Base-by-base conservation (phyloP, 129 eudicot genomes). In the Pseudognaphalium luteoalbum region DNA sequence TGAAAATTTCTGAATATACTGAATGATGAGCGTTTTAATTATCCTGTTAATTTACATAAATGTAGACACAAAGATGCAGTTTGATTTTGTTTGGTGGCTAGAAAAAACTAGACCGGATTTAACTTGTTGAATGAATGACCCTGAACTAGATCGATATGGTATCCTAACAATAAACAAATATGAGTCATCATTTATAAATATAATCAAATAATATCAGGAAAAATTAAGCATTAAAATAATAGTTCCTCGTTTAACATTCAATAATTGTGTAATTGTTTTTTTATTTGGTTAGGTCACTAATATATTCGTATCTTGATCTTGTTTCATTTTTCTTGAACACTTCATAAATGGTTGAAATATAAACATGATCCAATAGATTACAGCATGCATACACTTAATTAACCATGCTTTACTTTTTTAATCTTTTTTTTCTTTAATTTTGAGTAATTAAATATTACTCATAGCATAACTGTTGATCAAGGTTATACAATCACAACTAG, bases 231-330 rank as follows among this genome's bases (percentile, higher is more conserved):
- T 34, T 34, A 50, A 30, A 66, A 66, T 64, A 80, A 80, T 68
- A 50, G 9, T 52, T 64, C 61, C 78, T 79, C 72, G 68, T 79
- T 52, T 72, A 66, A 68, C 70, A 73, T 66, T 52, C 70, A 73
- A 37, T 30, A 54, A 73, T 62, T 62, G 42, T 7, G 4, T 70
- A 17, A 69, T 61, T 70, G 10, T 35, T 62, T 61, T 20, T 58
- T 41, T 41, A 35, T n/a, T 16, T 34, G 15, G 20, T 35, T 70
- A 78, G 82, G 82, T 61, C 62, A 74, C 28, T 35, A 80, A 67
- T 73, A 73, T 80, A 54, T 66, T 73, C 78, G 61, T 41, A 41
- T 72, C 58, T 7, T 72, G 60, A 72, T 79, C 71, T 10, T 72
- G 29, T 68, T 32, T 64, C 32, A 6, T 22, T 52, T 52, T 30